Evolutionary conservation across 2,329 filamentous ascomycete species (phyloP).

Genomic region (Aspergillus viridinutans): DNA sequence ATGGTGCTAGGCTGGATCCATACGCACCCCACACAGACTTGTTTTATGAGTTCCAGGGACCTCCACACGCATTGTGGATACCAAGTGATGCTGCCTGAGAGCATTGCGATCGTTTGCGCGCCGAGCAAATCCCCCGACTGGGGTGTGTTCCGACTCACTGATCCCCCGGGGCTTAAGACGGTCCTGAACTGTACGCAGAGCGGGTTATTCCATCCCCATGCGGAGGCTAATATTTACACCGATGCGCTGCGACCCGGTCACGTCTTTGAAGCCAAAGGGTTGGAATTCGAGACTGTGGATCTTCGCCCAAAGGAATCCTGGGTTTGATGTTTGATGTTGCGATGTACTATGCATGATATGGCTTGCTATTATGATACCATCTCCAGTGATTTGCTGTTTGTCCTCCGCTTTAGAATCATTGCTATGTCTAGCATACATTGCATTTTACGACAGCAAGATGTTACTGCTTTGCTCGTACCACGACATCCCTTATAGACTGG

Average conservation of each 20-base stretch:
- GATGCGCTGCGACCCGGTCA: slow-evolving; percentile 67
- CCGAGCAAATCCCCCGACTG: slow-evolving; percentile 71
- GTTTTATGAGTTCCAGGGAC: slow-evolving; percentile 94
- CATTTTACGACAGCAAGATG: background rate
- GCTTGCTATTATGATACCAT: slow-evolving; percentile 3
- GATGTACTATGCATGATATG: slow-evolving; percentile 5
- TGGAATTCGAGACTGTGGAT: slow-evolving; percentile 67
- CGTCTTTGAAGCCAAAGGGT: slow-evolving; percentile 62
- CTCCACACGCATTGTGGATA: slow-evolving; percentile 92
- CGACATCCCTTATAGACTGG: too few species aligned
- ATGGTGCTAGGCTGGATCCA: slow-evolving; percentile 96
- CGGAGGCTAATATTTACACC: slow-evolving; percentile 69
- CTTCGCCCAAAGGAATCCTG: slow-evolving; percentile 37
- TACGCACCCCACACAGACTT: slow-evolving; percentile 92
- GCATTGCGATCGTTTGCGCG: slow-evolving; percentile 93
- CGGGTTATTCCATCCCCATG: slow-evolving; percentile 79
- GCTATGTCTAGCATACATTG: background rate
- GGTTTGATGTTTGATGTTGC: slow-evolving; percentile 5
- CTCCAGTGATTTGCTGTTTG: background rate
- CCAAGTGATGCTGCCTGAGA: slow-evolving; percentile 94
- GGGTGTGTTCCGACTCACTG: slow-evolving; percentile 88
- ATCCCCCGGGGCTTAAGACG: slow-evolving; percentile 84
- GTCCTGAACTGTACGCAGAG: slow-evolving; percentile 73
- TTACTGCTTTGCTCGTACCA: background rate
- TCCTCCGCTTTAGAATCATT: background rate